Evolutionary conservation across 371 early-diverging fungal genomes (phyloP).

Genomic region (Apophysomyces ossiformis): DNA sequence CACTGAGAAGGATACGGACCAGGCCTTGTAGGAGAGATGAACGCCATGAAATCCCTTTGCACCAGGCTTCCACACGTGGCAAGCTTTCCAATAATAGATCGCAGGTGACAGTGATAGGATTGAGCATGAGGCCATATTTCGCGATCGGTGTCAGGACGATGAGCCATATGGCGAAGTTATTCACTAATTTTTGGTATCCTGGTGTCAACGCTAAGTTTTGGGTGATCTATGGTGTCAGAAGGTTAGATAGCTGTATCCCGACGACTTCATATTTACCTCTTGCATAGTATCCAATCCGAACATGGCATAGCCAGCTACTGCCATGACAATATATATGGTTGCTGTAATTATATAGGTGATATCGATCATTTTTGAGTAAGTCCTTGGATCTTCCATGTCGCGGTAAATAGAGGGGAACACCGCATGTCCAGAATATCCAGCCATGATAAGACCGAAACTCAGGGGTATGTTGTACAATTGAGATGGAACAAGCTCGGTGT

Average conservation of each 20-base stretch:
- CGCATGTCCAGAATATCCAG: conserved; percentile 60
- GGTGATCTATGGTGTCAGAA: conserved; percentile 52
- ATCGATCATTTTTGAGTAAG: conserved; percentile 58
- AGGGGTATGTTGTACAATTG: conserved; percentile 27
- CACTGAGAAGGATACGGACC: conserved; percentile 26
- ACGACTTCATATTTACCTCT: conserved; percentile 38
- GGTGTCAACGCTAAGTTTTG: conserved; percentile 57
- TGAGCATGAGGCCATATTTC: conserved; percentile 54
- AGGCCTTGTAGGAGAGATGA: conserved; percentile 19
- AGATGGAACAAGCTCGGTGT: conserved; percentile 29
- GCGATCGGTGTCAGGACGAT: conserved; percentile 34
- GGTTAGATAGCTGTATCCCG: background rate
- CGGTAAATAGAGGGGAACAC: conserved; percentile 67
- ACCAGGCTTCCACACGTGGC: conserved; percentile 26
- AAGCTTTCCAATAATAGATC: conserved; percentile 37
- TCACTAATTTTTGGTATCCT: conserved; percentile 33
- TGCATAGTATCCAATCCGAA: conserved; percentile 63
- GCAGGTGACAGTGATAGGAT: conserved; percentile 58
- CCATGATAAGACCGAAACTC: conserved; percentile 39
- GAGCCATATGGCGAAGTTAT: conserved; percentile 28
- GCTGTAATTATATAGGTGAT: conserved; percentile 54
- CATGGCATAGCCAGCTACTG: conserved; percentile 69
- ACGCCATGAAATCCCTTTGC: conserved; percentile 26
- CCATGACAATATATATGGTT: conserved; percentile 54
- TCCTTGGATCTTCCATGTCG: conserved; percentile 60